Percentiles rank a stretch among this genome's conserved stretches.
These are phyloP conservation scores for Jackrogersella minutella DNA, from an alignment of 495 filamentous ascomycete genomes.

Conservation along the genomic window DNA sequence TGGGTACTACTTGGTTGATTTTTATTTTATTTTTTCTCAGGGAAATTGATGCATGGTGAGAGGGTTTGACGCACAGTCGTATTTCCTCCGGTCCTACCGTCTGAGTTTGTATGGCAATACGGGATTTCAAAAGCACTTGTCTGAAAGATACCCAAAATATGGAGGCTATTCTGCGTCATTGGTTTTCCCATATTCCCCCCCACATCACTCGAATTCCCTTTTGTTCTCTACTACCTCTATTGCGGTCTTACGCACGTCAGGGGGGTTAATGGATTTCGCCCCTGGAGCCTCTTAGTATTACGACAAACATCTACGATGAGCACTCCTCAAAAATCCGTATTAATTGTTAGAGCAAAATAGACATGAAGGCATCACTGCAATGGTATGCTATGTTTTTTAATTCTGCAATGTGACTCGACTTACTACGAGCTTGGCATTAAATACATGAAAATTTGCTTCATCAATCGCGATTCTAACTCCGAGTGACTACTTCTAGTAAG, in stretches of 20 bases:
- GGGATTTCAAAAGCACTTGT: conserved; percentile 41
- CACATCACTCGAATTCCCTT: conserved; percentile 21
- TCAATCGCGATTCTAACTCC: conserved; percentile 19
- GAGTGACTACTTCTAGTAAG: conserved; percentile 29
- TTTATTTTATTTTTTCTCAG: conserved; percentile 20
- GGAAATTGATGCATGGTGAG: conserved; percentile 40
- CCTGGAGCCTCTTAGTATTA: conserved; percentile 37
- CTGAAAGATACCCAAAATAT: conserved; percentile 44
- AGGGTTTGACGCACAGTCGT: conserved; percentile 32
- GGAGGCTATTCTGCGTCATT: conserved; percentile 43
- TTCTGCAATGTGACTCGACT: conserved; percentile 40
- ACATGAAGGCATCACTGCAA: conserved; percentile 42
- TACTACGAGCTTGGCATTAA: conserved; percentile 37
- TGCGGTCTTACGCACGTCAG: conserved; percentile 27
- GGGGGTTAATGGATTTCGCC: conserved; percentile 39
- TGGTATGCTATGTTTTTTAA: conserved; percentile 11
- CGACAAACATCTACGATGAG: conserved; percentile 24
- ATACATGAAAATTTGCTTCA: conserved; percentile 23
- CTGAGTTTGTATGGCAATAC: conserved; percentile 38
- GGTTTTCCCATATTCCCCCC: conserved; percentile 33
- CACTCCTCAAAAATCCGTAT: conserved; percentile 29
- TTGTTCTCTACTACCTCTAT: conserved; percentile 31
- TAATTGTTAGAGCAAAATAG: conserved; percentile 43
- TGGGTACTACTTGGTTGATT: conserved; percentile 19
- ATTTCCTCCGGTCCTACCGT: conserved; percentile 31